Percentiles rank a stretch among this genome's conserved stretches.
Evolutionary conservation across 2,329 filamentous ascomycete genomes (phyloP).

Genomic region (Massarina eburnea): DNA sequence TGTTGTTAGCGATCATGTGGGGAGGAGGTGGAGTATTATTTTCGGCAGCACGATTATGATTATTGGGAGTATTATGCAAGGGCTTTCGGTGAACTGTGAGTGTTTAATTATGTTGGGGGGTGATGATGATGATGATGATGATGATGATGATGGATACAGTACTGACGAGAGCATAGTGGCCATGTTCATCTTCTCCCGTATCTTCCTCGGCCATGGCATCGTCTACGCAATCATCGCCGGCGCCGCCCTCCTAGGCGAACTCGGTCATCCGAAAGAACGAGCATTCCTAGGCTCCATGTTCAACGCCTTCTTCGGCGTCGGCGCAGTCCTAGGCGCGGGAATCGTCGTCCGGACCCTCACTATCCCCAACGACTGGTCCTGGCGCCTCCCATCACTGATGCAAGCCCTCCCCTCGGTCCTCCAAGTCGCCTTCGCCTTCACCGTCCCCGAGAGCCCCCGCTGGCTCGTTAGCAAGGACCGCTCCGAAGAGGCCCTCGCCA

Average conservation of each 20-base stretch:
- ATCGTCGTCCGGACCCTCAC: constrained; percentile 65
- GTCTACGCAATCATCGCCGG: constrained; percentile 65
- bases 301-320: constrained; percentile 68
- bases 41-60: constrained; percentile 58
- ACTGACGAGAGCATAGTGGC: constrained; percentile 19
- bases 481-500: constrained; percentile 61
- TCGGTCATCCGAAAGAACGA: constrained; percentile 69
- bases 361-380: constrained; percentile 64
- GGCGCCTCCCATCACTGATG: constrained; percentile 66
- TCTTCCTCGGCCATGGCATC: constrained; percentile 69
- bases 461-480: constrained; percentile 67
- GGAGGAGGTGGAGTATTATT: constrained; percentile 60
- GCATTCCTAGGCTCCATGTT: constrained; percentile 67
- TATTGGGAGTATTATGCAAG: constrained; percentile 59
- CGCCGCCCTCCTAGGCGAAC: constrained; percentile 65
- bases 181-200: constrained; percentile 62
- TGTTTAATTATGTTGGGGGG: not conserved
- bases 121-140: not conserved
- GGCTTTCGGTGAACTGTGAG: constrained; percentile 48
- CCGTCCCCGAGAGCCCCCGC: constrained; percentile 65
- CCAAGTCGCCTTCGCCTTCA: constrained; percentile 64
- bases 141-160: not conserved
- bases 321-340: constrained; percentile 58
- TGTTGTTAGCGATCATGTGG: constrained; percentile 57
- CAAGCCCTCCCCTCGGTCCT: constrained; percentile 64